These are phyloP conservation scores for Saccharomycopsis capsularis DNA, from an alignment of 805 yeast genomes.

Conservation along the genomic window DNA sequence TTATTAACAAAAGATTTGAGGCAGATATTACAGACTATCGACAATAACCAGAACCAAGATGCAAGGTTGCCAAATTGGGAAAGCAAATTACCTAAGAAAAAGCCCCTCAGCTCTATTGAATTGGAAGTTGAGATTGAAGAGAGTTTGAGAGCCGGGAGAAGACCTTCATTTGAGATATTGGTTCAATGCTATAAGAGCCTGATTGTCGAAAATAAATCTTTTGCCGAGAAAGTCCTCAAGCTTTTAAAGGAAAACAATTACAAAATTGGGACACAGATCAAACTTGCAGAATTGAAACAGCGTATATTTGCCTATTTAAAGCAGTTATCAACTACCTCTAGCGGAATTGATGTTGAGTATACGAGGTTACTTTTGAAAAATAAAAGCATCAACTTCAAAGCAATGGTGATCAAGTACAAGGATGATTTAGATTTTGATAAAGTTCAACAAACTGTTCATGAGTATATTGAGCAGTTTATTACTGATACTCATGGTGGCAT, in stretches of 20 bases:
- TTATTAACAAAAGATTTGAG: background rate
- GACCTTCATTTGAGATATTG: slow-evolving; percentile 1
- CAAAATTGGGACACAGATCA: background rate
- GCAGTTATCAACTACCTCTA: too few relatives aligned
- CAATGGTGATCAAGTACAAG: too few relatives aligned
- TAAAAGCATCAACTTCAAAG: too few relatives aligned
- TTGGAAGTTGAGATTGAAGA: background rate
- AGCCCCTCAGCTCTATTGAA: background rate
- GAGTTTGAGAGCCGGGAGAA: background rate
- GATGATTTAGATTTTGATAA: too few relatives aligned
- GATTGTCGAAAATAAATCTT: background rate
- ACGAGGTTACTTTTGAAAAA: too few relatives aligned
- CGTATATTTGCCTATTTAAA: slow-evolving; percentile 7
- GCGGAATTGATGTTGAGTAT: too few relatives aligned
- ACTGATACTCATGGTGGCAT: background rate
- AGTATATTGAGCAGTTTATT: slow-evolving; percentile 2
- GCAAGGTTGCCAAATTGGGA: too few relatives aligned
- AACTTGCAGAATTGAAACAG: slow-evolving; percentile 9
- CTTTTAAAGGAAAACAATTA: slow-evolving; percentile 4
- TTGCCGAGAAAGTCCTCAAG: background rate
- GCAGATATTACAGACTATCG: background rate
- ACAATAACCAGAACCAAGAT: background rate
- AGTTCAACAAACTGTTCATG: background rate
- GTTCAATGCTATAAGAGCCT: background rate
- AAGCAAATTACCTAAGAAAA: background rate